Evolutionary conservation across 306 rosid species (phyloP), one percentile per base, ranked within the genome.

Genomic region (Trifolium subterraneum): DNA sequence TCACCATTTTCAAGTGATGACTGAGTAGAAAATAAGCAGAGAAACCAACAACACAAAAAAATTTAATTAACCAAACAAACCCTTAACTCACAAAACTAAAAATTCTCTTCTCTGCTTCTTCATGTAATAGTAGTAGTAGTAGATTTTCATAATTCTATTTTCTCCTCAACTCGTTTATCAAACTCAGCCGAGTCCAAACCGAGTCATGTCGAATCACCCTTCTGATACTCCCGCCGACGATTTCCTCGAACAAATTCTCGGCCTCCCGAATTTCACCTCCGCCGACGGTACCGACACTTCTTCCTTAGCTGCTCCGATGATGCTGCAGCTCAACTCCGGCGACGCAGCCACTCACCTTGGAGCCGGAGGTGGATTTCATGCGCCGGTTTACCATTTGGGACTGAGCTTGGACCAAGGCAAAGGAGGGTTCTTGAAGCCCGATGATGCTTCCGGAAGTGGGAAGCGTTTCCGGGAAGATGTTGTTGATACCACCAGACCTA

Each of bases 361-460:
- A 52, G 74, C 78, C 12, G 90, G 87, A 3, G 54, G 63, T 0
- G 87, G 84, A 4, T 92, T 78, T 39, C 98, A 87, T 52, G 87
- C 90, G 8, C 84, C 90, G 69, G 87, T 85, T 4, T 94, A 90
- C 45, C 96, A 93, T 45, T 64, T 94, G 12, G 99, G 96, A 29
- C 73, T 94, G 84, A 94, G 99, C 79, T 66, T 94, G 83, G 97
- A 94, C 73, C 99, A 92, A 50, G 93, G 95, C 6, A 88, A 92
- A 74, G 80, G 86, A 35, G 86, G 85, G 55, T 91, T 88, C 74
- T 55, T 91, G 70, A 88, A 87, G 71, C 85, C 94, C 16, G 98
- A 94, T 39, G 98, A 94, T 22, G 88, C 96, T 78, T 94, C 99
- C 15, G 95, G 93, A 6, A 94, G 91, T 69, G 92, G 87, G 10